phyloP scores from a whole-genome alignment of 2,329 filamentous ascomycete species.

The Metarhizium robertsii region DNA sequence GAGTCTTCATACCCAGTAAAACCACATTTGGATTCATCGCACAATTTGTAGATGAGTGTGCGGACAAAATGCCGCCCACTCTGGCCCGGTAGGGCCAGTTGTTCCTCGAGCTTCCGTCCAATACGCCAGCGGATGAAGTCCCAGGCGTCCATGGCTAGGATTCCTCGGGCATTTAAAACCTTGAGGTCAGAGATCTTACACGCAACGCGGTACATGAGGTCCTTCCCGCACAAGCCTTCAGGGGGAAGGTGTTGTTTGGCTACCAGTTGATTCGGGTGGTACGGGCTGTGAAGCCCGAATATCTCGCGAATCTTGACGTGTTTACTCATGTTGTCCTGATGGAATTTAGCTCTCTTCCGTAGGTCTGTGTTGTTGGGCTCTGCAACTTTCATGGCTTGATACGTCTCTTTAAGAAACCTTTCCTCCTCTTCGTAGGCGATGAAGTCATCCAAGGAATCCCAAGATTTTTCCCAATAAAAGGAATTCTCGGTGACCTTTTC shows the following conservation, averaged over 20 bases:
- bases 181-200: slow-evolving; percentile 23
- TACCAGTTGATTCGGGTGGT: slow-evolving; percentile 29
- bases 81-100: slow-evolving; percentile 5
- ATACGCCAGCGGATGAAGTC: slow-evolving; percentile 29
- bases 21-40: slow-evolving; percentile 1
- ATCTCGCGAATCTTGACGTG: slow-evolving; percentile 24
- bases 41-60: slow-evolving; percentile 10
- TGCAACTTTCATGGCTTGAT: neutral
- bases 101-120: slow-evolving; percentile 9
- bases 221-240: slow-evolving; percentile 22
- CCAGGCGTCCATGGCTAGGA: slow-evolving; percentile 26
- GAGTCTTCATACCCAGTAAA: slow-evolving; percentile 14
- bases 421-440: slow-evolving; percentile 17
- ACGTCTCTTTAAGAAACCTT: slow-evolving; percentile 11
- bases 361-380: slow-evolving; percentile 8
- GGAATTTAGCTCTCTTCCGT: slow-evolving; percentile 12
- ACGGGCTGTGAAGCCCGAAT: slow-evolving; percentile 17
- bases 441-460: slow-evolving; percentile 20
- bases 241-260: slow-evolving; percentile 21
- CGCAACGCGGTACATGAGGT: slow-evolving; percentile 25
- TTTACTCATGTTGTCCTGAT: slow-evolving; percentile 22
- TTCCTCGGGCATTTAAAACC: slow-evolving; percentile 12
- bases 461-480: slow-evolving; percentile 20
- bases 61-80: slow-evolving; percentile 8
- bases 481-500: slow-evolving; percentile 17